Conservation (phyloP, 1,139 yeast genomes). For the Hyphopichia wangnamkhiaoensis region DNA sequence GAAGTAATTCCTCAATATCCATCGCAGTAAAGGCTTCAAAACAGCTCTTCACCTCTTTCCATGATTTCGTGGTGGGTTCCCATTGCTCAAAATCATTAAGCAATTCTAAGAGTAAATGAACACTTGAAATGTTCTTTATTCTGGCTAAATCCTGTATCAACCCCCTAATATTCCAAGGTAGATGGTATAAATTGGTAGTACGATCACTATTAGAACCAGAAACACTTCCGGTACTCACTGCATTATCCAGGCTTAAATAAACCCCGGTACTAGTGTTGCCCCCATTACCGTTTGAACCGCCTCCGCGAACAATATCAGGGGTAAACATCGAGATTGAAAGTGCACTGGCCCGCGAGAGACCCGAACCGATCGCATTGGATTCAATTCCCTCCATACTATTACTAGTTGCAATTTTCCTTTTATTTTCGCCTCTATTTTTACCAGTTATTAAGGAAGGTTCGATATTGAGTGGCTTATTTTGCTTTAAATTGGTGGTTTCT, state of each 20-base stretch:
- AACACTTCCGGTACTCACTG: no score
- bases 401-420: neutral
- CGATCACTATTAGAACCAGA: neutral
- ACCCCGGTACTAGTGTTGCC: neutral
- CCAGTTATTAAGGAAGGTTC: neutral
- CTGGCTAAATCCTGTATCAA: conserved; percentile 35
- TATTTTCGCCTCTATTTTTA: neutral
- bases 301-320: neutral
- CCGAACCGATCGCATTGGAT: neutral
- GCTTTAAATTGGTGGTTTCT: conserved; percentile 37
- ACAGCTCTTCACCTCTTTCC: conserved; percentile 44
- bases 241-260: no score
- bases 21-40: conserved; percentile 39
- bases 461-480: neutral
- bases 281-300: neutral
- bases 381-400: conserved; percentile 1
- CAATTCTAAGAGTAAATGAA: conserved; percentile 29
- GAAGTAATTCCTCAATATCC: conserved; percentile 32
- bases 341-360: neutral
- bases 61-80: conserved; percentile 37
- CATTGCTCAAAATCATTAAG: conserved; percentile 36
- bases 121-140: conserved; percentile 39
- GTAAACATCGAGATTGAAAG: conserved; percentile 1
- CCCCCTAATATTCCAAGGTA: conserved; percentile 45
- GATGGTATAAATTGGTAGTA: conserved; percentile 19